Percentiles rank a stretch among this genome's conserved stretches.
These are phyloP conservation scores for Trichoderma asperelloides DNA, from an alignment of 495 filamentous ascomycete species.

Conservation along the genomic window DNA sequence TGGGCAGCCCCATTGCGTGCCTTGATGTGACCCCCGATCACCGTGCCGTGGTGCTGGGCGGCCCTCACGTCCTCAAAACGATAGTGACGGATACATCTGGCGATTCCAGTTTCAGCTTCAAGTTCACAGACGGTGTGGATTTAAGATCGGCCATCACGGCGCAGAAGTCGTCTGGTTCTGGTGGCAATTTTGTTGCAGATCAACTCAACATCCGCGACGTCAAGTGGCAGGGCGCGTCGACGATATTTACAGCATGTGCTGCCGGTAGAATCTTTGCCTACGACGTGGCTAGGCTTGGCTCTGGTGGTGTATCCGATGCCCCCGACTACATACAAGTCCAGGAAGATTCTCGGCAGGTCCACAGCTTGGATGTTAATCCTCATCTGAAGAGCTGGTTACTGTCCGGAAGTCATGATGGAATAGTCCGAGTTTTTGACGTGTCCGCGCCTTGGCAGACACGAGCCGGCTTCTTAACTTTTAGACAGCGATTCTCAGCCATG, in stretches of 20 bases:
- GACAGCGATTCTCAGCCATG: conserved; percentile 20
- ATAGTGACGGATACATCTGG: conserved; percentile 31
- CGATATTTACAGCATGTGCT: conserved; percentile 19
- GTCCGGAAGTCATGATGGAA: conserved; percentile 87
- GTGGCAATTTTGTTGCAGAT: conserved; percentile 46
- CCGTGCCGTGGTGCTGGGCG: conserved; percentile 70
- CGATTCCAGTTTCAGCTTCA: conserved; percentile 33
- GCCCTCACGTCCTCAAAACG: conserved; percentile 77
- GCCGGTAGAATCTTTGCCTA: conserved; percentile 13
- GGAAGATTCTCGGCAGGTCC: conserved; percentile 86
- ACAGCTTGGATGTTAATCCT: conserved; percentile 84
- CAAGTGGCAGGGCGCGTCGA: conserved; percentile 52
- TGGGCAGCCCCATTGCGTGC: conserved; percentile 61
- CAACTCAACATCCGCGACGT: conserved; percentile 76
- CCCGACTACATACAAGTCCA: conserved; percentile 61
- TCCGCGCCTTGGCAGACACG: conserved; percentile 29
- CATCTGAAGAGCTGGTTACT: conserved; percentile 66
- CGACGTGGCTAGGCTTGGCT: conserved; percentile 55
- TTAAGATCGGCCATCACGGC: conserved; percentile 66
- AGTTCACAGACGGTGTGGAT: conserved; percentile 68
- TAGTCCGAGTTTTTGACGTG: conserved; percentile 58
- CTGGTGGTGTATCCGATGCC: conserved; percentile 32
- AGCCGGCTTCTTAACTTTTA: conserved; percentile 34
- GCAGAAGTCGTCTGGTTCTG: conserved; percentile 54
- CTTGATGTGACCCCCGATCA: conserved; percentile 71